Evolutionary conservation across 371 early-diverging fungal genomes (phyloP), one percentile per base, ranked within the genome.

Genomic region (Cokeromyces recurvatus): DNA sequence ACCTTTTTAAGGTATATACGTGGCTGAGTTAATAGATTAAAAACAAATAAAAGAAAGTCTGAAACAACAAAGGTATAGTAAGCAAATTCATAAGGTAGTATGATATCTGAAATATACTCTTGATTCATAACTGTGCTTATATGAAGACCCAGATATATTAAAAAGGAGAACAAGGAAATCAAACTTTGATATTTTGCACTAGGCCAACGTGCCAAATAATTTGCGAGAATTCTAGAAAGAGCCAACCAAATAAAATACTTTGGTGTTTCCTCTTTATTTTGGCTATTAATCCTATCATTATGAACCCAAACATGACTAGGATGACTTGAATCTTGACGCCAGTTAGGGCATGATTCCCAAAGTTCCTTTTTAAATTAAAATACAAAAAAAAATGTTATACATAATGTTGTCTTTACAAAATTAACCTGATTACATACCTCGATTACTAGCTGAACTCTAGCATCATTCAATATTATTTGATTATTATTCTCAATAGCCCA

Each of bases 401-500:
- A n/a, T n/a, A n/a, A n/a, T n/a, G n/a, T n/a, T n/a, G n/a, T n/a
- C n/a, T n/a, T n/a, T n/a, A n/a, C n/a, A n/a, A n/a, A n/a, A n/a
- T n/a, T n/a, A n/a, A n/a, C n/a, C n/a, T n/a, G n/a, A n/a, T n/a
- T 15, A 39, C 17, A 15, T 57, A 64, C 71, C 59, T 68, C 38
- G 25, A 64, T 52, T 7, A 60, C 61, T 8, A 36, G 11, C 20
- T 57, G 59, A 17, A 72, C 68, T n/a, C 57, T 40, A 5, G 38
- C 32, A 48, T 72, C 64, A 17, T 41, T 46, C 17, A 72, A 44
- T 16, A 72, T 58, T 29, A 60, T 9, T 19, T 68, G 66, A 31
- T 59, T 59, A n/a, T 72, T 54, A 34, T 68, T 65, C 8, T 59
- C 59, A 42, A 59, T 35, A 7, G 72, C 71, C 62, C 57, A 67